Base-by-base conservation (phyloP, 2,329 filamentous ascomycete genomes). In the Ceratocystis albifundus region DNA sequence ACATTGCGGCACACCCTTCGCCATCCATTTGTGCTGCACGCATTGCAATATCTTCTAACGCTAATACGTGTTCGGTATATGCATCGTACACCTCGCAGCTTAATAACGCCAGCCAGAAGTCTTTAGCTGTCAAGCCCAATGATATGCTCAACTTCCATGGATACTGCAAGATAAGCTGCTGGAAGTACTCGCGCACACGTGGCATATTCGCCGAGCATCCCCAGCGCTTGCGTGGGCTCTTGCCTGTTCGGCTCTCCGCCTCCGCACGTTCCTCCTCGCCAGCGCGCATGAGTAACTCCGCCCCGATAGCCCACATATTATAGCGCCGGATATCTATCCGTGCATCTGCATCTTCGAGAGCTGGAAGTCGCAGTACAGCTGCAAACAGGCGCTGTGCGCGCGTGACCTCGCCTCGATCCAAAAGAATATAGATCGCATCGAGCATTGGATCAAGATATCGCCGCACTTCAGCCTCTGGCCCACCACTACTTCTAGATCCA, bases 101-200 rank as follows among this genome's bases (percentile, higher is more conserved):
- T 70, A 93, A 86, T 77, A 96, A 82, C 15, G 88, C 88, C 15
- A 89, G 86, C 76, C 90, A 92, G 73, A 96, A 96, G 68, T 90
- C 85, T 46, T 88, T 73, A 10, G 89, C 85, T 44, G 45, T 63
- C 30, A 66, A 12, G 8, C 50, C 50, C 45, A 44, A 25, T 69
- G 84, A 88, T 53, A 86, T 76, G 2, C 79, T 76, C 63, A 83
- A 76, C 71, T 86, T 83, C 77, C 88, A 86, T 5, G 90, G 87
- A 74, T 92, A 82, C 72, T 90, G 87, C 70, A 90, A 80, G 63
- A 93, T 88, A 68, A 96, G 79, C 32, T 82, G 82, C 70, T 93
- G 87, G 72, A 94, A 91, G 75, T 93, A 96, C 3, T 75, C 73
- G 46, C 76, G 76, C 1, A 83, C 75, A 2, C 73, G 75, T 5